Evolutionary conservation across 305 asterid species (phyloP).

Genomic region (Fraxinus albicans): DNA sequence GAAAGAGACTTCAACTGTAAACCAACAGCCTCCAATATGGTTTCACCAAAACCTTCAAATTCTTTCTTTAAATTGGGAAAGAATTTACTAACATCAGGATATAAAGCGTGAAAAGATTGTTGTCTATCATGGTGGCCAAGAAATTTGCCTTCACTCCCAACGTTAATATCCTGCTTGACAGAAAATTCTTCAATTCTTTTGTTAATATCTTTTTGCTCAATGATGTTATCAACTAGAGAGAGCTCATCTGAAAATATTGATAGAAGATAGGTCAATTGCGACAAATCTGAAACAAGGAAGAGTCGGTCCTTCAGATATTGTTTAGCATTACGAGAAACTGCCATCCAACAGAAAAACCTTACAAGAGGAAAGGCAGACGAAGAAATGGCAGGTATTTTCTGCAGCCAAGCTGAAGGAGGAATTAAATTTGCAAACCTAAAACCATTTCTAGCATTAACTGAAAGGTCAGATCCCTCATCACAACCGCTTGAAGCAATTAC

Average conservation of each 20-base stretch:
- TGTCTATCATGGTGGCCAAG: slow-evolving; percentile 41
- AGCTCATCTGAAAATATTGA: slow-evolving; percentile 89
- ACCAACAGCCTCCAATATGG: slow-evolving; percentile 88
- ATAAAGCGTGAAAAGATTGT: slow-evolving; percentile 60
- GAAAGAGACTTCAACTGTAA: slow-evolving; percentile 88
- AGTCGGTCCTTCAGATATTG: slow-evolving; percentile 82
- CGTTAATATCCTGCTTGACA: slow-evolving; percentile 30
- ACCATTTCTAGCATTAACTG: slow-evolving; percentile 53
- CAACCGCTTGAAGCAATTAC: slow-evolving; percentile 89
- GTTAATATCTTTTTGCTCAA: slow-evolving; percentile 46
- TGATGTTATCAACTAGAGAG: slow-evolving; percentile 52
- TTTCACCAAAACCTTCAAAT: slow-evolving; percentile 83
- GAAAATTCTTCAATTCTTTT: slow-evolving; percentile 36
- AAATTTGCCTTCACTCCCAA: slow-evolving; percentile 37
- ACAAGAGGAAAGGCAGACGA: slow-evolving; percentile 78
- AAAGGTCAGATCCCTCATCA: slow-evolving; percentile 59
- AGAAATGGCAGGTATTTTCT: slow-evolving; percentile 68
- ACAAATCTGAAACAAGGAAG: slow-evolving; percentile 86
- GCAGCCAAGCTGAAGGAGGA: slow-evolving; percentile 83
- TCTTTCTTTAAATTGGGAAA: slow-evolving; percentile 84
- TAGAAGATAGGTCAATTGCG: slow-evolving; percentile 70
- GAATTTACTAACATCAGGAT: slow-evolving; percentile 69
- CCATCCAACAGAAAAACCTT: slow-evolving; percentile 96
- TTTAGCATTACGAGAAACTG: slow-evolving; percentile 80
- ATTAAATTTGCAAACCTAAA: slow-evolving; percentile 80